phyloP scores from a whole-genome alignment of 257 asterid genomes.

The Gardenia jasminoides region DNA sequence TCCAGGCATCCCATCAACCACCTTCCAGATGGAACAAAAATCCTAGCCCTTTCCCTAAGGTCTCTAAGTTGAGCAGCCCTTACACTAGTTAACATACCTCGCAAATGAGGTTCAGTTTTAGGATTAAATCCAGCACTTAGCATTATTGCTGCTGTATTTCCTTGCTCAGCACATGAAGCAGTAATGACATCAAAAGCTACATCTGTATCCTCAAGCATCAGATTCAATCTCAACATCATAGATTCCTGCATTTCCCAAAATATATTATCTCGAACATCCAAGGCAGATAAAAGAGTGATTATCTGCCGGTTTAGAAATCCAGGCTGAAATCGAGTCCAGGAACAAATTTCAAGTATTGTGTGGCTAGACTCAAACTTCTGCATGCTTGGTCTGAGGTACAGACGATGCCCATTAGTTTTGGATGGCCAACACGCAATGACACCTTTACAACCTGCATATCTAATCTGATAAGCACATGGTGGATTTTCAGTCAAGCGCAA shows the following conservation, averaged over 20 bases:
- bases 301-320: slow-evolving; percentile 91
- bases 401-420: slow-evolving; percentile 30
- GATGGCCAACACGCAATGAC: slow-evolving; percentile 85
- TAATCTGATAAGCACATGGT: slow-evolving; percentile 88
- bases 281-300: slow-evolving; percentile 74
- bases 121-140: slow-evolving; percentile 86
- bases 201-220: slow-evolving; percentile 62
- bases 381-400: slow-evolving; percentile 75
- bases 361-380: slow-evolving; percentile 73
- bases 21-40: slow-evolving; percentile 75
- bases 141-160: slow-evolving; percentile 79
- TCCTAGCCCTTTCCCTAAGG: slow-evolving; percentile 75
- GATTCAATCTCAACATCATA: slow-evolving; percentile 61
- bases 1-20: slow-evolving; percentile 98
- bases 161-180: slow-evolving; percentile 72
- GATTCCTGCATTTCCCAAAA: slow-evolving; percentile 82
- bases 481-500: slow-evolving; percentile 51
- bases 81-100: slow-evolving; percentile 83
- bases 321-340: slow-evolving; percentile 88
- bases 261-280: slow-evolving; percentile 52
- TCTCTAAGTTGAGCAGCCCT: slow-evolving; percentile 88
- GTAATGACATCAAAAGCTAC: slow-evolving; percentile 75
- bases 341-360: slow-evolving; percentile 79
- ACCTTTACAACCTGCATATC: slow-evolving; percentile 89
- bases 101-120: slow-evolving; percentile 71